These are phyloP conservation scores for Eucalyptus regnans DNA, from an alignment of 345 rosid genomes.

Conservation along the genomic window DNA sequence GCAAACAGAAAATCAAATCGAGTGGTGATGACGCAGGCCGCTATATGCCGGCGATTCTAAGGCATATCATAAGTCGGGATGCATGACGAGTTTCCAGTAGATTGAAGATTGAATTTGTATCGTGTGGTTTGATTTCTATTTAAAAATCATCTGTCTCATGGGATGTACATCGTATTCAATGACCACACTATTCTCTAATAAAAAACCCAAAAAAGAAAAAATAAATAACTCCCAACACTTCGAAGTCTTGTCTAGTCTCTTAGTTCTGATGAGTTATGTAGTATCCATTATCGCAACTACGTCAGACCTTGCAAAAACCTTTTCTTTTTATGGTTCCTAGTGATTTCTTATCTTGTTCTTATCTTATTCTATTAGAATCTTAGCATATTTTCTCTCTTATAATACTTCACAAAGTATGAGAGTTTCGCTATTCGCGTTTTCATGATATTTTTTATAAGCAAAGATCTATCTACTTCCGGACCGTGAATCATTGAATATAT, in stretches of 20 bases:
- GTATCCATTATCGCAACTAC: background rate
- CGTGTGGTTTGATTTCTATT: accelerated
- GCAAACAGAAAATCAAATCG: background rate
- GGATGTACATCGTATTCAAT: background rate
- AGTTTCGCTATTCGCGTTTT: background rate
- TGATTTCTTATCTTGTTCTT: background rate
- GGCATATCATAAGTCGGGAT: background rate
- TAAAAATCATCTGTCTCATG: background rate
- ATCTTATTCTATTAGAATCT: too few relatives aligned
- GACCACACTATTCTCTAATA: background rate
- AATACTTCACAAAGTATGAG: background rate
- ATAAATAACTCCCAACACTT: background rate
- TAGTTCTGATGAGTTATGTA: background rate
- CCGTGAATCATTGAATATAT: background rate
- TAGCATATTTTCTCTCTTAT: background rate
- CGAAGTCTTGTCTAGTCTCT: background rate
- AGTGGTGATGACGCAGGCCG: background rate
- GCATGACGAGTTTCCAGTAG: background rate
- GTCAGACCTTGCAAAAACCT: background rate
- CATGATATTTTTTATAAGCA: background rate
- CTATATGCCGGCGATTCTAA: background rate
- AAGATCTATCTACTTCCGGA: background rate
- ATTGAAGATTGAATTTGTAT: background rate
- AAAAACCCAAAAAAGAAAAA: background rate
- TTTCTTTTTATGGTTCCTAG: background rate